These are phyloP conservation scores for Exophiala aquamarina DNA, from an alignment of 2,329 filamentous ascomycete genomes.

Conservation along the genomic window DNA sequence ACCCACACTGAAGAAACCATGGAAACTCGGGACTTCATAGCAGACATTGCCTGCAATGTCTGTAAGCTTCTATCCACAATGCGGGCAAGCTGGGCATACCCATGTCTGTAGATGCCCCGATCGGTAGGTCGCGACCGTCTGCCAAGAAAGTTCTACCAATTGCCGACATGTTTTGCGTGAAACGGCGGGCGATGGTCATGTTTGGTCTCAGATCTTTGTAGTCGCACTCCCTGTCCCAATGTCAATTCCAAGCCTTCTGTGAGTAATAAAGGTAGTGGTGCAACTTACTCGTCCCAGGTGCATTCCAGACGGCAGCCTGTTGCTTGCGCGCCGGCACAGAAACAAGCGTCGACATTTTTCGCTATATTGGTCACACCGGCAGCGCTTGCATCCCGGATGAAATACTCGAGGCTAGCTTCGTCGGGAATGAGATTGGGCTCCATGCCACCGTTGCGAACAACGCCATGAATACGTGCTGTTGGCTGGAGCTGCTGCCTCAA, in stretches of 20 bases:
- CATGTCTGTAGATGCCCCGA: constrained; percentile 51
- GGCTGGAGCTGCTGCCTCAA: constrained; percentile 59
- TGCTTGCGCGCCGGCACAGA: constrained; percentile 37
- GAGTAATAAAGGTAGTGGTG: neutral
- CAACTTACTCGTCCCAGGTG: constrained; percentile 25
- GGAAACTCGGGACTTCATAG: constrained; percentile 48
- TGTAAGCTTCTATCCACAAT: neutral
- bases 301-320: constrained; percentile 37
- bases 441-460: constrained; percentile 54
- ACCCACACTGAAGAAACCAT: constrained; percentile 50
- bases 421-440: constrained; percentile 60
- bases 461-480: constrained; percentile 53
- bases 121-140: constrained; percentile 37
- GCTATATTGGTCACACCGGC: constrained; percentile 38
- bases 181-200: constrained; percentile 44
- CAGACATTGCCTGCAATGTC: constrained; percentile 42
- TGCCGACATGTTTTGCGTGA: constrained; percentile 45
- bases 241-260: constrained; percentile 5
- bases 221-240: constrained; percentile 8
- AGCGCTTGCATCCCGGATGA: constrained; percentile 46
- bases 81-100: constrained; percentile 29
- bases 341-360: constrained; percentile 34
- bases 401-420: constrained; percentile 46
- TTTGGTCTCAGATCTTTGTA: constrained; percentile 51
- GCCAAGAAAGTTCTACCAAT: constrained; percentile 40